Evolutionary conservation across 2,329 filamentous ascomycete genomes (phyloP).

Genomic region (Erysiphe pisi): DNA sequence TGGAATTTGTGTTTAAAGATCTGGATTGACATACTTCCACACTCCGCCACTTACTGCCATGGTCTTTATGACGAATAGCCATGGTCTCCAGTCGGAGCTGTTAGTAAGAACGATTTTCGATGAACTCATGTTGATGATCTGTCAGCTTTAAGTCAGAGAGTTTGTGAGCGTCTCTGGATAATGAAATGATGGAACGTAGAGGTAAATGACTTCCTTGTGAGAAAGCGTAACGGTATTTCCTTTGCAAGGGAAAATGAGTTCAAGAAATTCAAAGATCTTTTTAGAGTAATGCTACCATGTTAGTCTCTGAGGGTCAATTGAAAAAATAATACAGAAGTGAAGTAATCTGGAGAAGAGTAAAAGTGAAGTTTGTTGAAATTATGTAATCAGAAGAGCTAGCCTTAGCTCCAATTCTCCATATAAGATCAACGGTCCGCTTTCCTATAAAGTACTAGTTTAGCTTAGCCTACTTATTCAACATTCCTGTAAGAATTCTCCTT

Average conservation of each 20-base stretch:
- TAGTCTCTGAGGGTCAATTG: conserved; percentile 16
- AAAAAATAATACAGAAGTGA: too few relatives aligned
- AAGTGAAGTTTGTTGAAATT: too few relatives aligned
- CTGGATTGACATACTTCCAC: not conserved
- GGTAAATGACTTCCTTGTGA: conserved; percentile 17
- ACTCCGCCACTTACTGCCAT: conserved; percentile 21
- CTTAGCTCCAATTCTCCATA: too few relatives aligned
- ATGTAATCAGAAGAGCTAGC: too few relatives aligned
- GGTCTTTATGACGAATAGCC: conserved; percentile 20
- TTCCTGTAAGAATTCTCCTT: too few relatives aligned
- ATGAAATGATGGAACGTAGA: conserved; percentile 12
- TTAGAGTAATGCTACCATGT: conserved; percentile 22
- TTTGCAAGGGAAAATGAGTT: not conserved
- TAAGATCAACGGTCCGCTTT: too few relatives aligned
- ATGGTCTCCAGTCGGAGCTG: conserved; percentile 9
- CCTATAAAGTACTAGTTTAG: too few relatives aligned
- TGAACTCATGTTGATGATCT: not conserved
- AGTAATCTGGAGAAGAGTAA: too few relatives aligned
- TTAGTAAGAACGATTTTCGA: not conserved
- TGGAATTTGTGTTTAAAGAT: not conserved
- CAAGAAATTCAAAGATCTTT: conserved; percentile 16
- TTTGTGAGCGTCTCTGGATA: conserved; percentile 20
- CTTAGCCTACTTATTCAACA: too few relatives aligned
- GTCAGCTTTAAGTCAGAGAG: not conserved
- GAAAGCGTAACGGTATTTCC: not conserved